Evolutionary conservation across 805 yeast genomes (phyloP), one percentile per base, ranked within the genome.

Genomic region (Dipodascopsis uninucleata): DNA sequence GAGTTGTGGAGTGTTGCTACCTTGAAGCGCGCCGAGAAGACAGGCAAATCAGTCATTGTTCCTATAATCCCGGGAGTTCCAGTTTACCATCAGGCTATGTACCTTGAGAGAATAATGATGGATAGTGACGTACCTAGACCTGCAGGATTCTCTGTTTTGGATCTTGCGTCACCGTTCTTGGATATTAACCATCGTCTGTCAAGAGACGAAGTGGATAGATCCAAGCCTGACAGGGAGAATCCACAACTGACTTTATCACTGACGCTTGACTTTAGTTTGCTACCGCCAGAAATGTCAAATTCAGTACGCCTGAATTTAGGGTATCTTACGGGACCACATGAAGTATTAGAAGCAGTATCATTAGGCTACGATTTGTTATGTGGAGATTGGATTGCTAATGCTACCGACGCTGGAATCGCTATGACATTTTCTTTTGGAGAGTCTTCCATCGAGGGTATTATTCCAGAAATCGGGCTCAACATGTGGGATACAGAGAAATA

Each of bases 361-460:
- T 31, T 46, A 16, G 73, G 73, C 1, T 45, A 58, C 28, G 74
- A 70, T 43, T 14, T 71, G 1, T 48, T 70, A 26, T 47, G 53
- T 16, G 64, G 59, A 2, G 66, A 65, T 23, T 43, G 64, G 23
- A 58, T 60, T 3, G 42, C 45, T 5, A 52, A 45, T 36, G 57
- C 62, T 29, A 54, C 71, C 12, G 69, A 70, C 26, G 58, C 61
- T 2, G 74, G 74, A 1, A 45, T 62, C 1, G 74, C 72, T 2
- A 55, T 70, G 14, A 58, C 56, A 5, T 61, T 67, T 36, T 41
- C 40, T 8, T 55, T 61, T 17, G 60, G 1, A 55, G 58, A 12
- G 14, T 41, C 20, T 35, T 20, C 39, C 16, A 31, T 16, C 7
- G 23, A 21, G 9, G 41, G 20, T 18, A 32, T 28, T 31, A 49